Evolutionary conservation across 2,329 filamentous ascomycete genomes (phyloP).

Genomic region (Pseudogymnoascus sp.): DNA sequence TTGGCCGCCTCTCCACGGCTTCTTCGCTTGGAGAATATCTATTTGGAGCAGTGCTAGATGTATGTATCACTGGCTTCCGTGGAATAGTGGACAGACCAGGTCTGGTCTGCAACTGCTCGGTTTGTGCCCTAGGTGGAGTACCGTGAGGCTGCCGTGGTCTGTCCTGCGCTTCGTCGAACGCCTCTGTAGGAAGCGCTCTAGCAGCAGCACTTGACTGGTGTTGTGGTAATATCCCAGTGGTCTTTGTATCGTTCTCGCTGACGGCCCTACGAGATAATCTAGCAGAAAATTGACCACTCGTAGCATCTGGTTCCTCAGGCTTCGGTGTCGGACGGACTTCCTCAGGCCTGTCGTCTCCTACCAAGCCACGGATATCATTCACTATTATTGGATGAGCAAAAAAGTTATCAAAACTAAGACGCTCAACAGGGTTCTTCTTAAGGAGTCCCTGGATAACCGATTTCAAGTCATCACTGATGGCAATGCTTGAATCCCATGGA

Average conservation of each 20-base stretch:
- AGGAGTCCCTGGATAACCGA: slow-evolving; percentile 68
- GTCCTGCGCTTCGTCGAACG: slow-evolving; percentile 15
- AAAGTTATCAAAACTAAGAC: slow-evolving; percentile 78
- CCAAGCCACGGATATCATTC: slow-evolving; percentile 67
- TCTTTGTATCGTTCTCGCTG: slow-evolving; percentile 13
- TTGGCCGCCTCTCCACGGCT: slow-evolving; percentile 25
- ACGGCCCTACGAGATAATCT: slow-evolving; percentile 17
- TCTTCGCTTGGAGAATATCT: slow-evolving; percentile 32
- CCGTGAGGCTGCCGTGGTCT: slow-evolving; percentile 18
- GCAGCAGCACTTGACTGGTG: background rate
- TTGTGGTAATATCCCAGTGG: slow-evolving; percentile 13
- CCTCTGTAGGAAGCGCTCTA: slow-evolving; percentile 4
- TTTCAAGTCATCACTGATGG: slow-evolving; percentile 69
- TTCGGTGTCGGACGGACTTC: slow-evolving; percentile 18
- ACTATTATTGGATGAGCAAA: slow-evolving; percentile 68
- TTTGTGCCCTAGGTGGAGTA: slow-evolving; percentile 18
- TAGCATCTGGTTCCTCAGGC: slow-evolving; percentile 17
- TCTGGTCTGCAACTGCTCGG: background rate
- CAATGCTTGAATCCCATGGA: slow-evolving; percentile 50
- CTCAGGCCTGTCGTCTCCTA: slow-evolving; percentile 61
- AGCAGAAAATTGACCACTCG: slow-evolving; percentile 21
- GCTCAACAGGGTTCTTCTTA: slow-evolving; percentile 76
- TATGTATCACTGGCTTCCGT: slow-evolving; percentile 27
- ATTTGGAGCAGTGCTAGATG: slow-evolving; percentile 41
- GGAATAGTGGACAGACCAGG: background rate